phyloP scores from a whole-genome alignment of 179 eudicot genomes.

The Actinidia chinensis region DNA sequence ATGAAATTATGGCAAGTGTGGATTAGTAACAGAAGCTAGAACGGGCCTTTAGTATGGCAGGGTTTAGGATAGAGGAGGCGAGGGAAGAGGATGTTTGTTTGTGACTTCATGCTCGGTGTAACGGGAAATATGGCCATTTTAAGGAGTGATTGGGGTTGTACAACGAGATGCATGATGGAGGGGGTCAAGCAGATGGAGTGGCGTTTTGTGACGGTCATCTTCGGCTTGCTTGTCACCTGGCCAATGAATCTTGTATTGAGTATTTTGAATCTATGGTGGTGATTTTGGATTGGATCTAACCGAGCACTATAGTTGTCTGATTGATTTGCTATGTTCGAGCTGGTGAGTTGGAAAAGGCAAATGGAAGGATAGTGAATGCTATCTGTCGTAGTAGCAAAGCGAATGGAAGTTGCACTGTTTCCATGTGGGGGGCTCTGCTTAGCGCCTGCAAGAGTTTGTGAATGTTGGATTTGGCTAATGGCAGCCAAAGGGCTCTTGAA shows the following conservation, averaged over 20 bases:
- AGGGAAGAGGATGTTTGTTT: conserved; percentile 52
- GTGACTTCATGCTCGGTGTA: conserved; percentile 72
- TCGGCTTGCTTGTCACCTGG: conserved; percentile 76
- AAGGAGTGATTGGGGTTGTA: conserved; percentile 43
- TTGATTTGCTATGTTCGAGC: conserved; percentile 75
- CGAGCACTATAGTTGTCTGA: conserved; percentile 65
- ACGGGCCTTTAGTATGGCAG: conserved; percentile 44
- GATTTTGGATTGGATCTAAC: conserved; percentile 51
- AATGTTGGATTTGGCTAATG: conserved; percentile 55
- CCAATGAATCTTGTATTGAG: conserved; percentile 57
- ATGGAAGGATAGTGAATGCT: conserved; percentile 43
- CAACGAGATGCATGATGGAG: conserved; percentile 48
- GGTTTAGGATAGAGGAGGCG: conserved; percentile 34
- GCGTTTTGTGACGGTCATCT: conserved; percentile 62
- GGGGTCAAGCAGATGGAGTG: conserved; percentile 59
- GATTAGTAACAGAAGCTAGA: conserved; percentile 49
- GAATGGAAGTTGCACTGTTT: conserved; percentile 32
- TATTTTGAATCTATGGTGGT: conserved; percentile 51
- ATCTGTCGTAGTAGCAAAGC: conserved; percentile 36
- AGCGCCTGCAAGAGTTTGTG: conserved; percentile 56
- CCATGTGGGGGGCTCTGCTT: conserved; percentile 74
- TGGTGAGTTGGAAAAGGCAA: conserved; percentile 64
- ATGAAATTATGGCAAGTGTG: conserved; percentile 83
- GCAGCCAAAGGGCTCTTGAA: conserved; percentile 66
- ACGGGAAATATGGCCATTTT: conserved; percentile 54